phyloP scores from a whole-genome alignment of 192 early-diverging fungal species.

The Gamsiella multidivaricata region DNA sequence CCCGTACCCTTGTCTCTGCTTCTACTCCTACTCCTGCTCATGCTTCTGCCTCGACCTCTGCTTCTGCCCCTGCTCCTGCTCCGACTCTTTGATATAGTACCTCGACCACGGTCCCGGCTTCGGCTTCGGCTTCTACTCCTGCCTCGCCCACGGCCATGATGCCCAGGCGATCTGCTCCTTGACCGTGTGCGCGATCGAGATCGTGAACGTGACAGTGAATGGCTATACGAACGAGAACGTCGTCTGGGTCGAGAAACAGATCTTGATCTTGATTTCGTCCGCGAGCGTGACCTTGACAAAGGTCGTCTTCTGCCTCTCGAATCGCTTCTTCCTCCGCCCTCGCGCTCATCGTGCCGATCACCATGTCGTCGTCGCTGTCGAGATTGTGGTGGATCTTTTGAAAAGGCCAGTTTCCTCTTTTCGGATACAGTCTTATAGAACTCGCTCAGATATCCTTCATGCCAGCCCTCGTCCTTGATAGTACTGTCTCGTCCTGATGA shows the following conservation, averaged over 20 bases:
- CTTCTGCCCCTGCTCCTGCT: slow-evolving; percentile 1
- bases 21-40: slow-evolving; percentile 3
- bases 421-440: slow-evolving; percentile 6
- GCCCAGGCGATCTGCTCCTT: slow-evolving; percentile 5
- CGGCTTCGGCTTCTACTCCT: background rate
- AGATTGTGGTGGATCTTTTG: background rate
- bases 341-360: background rate
- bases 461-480: slow-evolving; percentile 33
- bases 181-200: slow-evolving; percentile 7
- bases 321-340: background rate
- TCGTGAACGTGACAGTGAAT: background rate
- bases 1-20: slow-evolving; percentile 5
- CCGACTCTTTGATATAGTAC: background rate
- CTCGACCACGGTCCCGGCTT: background rate
- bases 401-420: slow-evolving; percentile 15
- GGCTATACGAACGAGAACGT: background rate
- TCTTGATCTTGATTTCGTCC: slow-evolving; percentile 17
- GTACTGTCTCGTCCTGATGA: background rate
- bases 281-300: slow-evolving; percentile 15
- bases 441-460: slow-evolving; percentile 14
- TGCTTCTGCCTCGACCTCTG: background rate
- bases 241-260: background rate
- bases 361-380: slow-evolving; percentile 4
- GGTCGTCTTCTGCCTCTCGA: slow-evolving; percentile 3
- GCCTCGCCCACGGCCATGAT: background rate